Conservation (phyloP, 495 filamentous ascomycete genomes). For the Aspergillus heteromorphus region DNA sequence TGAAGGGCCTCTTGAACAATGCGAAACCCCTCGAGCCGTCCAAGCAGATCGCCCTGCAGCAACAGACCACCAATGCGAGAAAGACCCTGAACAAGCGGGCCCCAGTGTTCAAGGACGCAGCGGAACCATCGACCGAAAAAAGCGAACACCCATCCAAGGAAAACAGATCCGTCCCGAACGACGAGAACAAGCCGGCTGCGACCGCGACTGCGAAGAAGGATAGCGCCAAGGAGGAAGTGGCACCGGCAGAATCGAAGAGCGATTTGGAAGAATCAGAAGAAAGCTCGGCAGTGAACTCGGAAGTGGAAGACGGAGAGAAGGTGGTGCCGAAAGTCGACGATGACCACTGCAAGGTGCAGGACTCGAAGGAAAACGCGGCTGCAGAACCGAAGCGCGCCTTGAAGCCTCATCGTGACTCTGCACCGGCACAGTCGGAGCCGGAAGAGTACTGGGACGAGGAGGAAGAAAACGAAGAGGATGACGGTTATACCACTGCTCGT, state of each 20-base stretch:
- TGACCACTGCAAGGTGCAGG: constrained; percentile 25
- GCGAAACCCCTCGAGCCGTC: constrained; percentile 30
- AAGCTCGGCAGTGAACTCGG: constrained; percentile 8
- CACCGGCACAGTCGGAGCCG: constrained; percentile 43
- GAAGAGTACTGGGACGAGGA: constrained; percentile 77
- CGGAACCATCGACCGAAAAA: constrained; percentile 29
- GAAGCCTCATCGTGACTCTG: constrained; percentile 7
- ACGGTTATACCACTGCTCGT: constrained; percentile 72
- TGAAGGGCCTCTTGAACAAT: constrained; percentile 43
- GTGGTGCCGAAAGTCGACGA: constrained; percentile 17
- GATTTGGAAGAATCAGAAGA: constrained; percentile 17
- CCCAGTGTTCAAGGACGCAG: constrained; percentile 62
- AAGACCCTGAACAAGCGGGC: constrained; percentile 55
- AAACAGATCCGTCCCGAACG: constrained; percentile 16
- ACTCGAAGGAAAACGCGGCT: constrained; percentile 11
- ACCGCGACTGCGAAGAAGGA: constrained; percentile 11
- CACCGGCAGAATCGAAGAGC: constrained; percentile 2
- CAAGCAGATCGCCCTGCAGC: constrained; percentile 28
- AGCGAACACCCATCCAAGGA: constrained; percentile 35
- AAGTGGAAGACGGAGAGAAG: constrained; percentile 13
- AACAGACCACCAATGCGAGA: constrained; percentile 32
- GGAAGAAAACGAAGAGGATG: constrained; percentile 74
- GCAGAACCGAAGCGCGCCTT: constrained; percentile 2
- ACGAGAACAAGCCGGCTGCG: constrained; percentile 10
- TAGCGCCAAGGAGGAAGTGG: constrained; percentile 3